Base-by-base conservation (phyloP, 2,329 filamentous ascomycete genomes). In the Cladosporium phlei region DNA sequence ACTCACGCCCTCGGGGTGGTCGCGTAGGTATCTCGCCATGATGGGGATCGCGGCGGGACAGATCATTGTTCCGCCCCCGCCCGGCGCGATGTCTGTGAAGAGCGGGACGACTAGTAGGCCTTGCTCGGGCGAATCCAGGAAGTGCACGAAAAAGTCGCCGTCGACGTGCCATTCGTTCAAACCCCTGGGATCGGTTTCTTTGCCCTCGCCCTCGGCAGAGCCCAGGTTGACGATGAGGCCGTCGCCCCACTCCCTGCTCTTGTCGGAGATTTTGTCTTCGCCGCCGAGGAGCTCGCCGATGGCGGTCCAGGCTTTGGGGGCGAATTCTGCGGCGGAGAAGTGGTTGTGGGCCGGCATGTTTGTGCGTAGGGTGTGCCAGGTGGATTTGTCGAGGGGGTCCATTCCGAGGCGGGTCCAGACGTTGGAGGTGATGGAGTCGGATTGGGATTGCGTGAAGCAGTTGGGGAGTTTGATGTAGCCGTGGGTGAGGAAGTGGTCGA, bases 131-230 rank as follows among this genome's bases (percentile, higher is more conserved):
- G 77, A 82, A 59, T 86, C 83, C 27, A 87, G 75, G 54, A 82
- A 87, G 66, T 86, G 83, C 4, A 83, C 73, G 60, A 86, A 86
- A 63, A 85, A 86, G 55, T 86, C 82, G 7, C 83, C 82, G 63
- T 86, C 82, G 14, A 84, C 79, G 63, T 86, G 83, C 82, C 83
- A 86, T 17, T 70, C 70, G 6, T 69, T 58, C 17, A 85, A 66
- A 1, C 78, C 71, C 40, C 73, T 69, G 0, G 79, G 79, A 27
- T 70, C 64, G 3, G 74, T 63, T 7, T 72, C 69, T 39, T 69
- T 70, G 4, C 75, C 73, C 50, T 78, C 75, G 38, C 68, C 54
- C n/a, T 53, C 68, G 40, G 72, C 59, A 2, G 72, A 78, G 10
- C 83, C 83, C 6, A 86, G 72, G 63, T 86, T 86, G 30, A 86